These are phyloP conservation scores for Lophiotrema nucula DNA, from an alignment of 495 filamentous ascomycete genomes.

Conservation along the genomic window DNA sequence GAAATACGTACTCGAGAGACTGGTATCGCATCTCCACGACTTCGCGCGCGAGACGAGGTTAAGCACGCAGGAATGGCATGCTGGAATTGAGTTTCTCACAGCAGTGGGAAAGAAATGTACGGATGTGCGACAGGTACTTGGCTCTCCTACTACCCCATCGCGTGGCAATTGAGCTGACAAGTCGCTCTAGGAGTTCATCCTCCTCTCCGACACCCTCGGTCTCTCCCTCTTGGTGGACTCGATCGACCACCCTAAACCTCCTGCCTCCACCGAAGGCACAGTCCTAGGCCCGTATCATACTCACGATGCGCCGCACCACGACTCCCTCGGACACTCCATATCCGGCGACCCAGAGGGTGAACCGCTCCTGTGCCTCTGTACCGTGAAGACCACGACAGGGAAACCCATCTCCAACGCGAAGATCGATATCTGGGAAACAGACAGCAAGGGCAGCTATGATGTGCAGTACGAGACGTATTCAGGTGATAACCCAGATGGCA, in stretches of 20 bases:
- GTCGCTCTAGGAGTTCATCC: conserved; percentile 75
- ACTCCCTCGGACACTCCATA: conserved; percentile 65
- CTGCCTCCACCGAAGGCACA: conserved; percentile 75
- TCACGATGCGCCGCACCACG: conserved; percentile 70
- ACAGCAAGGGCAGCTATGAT: conserved; percentile 83
- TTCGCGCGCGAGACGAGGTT: conserved; percentile 46
- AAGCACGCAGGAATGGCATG: conserved; percentile 45
- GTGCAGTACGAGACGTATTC: conserved; percentile 73
- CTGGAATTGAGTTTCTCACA: conserved; percentile 44
- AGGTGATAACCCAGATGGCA: conserved; percentile 64
- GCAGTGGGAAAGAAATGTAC: conserved; percentile 45
- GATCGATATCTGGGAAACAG: conserved; percentile 94
- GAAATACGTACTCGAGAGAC: conserved; percentile 44
- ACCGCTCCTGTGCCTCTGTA: conserved; percentile 75
- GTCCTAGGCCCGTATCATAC: conserved; percentile 94
- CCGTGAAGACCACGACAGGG: conserved; percentile 65
- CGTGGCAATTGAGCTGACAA: not conserved
- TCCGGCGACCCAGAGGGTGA: conserved; percentile 68
- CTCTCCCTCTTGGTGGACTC: conserved; percentile 85
- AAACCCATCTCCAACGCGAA: conserved; percentile 67
- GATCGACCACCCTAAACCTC: conserved; percentile 88
- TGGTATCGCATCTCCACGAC: conserved; percentile 46
- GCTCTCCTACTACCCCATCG: not conserved
- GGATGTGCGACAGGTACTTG: conserved; percentile 42
- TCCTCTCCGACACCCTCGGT: conserved; percentile 87